Conservation (phyloP, 768 basidiomycete species). For the Sporobolomyces pararoseus region DNA sequence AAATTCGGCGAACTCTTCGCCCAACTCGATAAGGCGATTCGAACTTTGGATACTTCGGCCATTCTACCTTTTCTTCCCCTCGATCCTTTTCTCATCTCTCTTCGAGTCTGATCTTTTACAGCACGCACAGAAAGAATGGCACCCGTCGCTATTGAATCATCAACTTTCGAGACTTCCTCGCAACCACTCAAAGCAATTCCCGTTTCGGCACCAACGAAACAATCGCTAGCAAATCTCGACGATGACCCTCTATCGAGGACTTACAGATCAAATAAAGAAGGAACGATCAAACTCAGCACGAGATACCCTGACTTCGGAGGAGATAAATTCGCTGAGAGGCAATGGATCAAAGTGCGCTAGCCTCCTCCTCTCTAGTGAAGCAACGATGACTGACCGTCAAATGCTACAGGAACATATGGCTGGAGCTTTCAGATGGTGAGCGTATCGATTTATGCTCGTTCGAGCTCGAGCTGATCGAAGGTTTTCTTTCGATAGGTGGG, state of each 20-base stretch:
- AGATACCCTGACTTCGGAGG: conserved; percentile 31
- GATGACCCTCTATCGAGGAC: conserved; percentile 22
- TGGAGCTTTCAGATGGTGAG: conserved; percentile 42
- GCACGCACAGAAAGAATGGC: too few relatives aligned
- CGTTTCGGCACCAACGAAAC: conserved; percentile 6
- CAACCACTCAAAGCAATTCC: too few relatives aligned
- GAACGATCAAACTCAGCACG: conserved; percentile 25
- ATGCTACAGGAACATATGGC: conserved; percentile 38
- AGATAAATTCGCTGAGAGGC: conserved; percentile 32
- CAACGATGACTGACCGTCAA: too few relatives aligned
- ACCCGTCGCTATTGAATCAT: not conserved
- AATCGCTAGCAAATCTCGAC: not conserved
- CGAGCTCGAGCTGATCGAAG: not conserved
- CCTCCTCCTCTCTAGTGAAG: not conserved
- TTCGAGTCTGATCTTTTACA: too few relatives aligned
- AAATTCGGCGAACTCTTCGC: too few relatives aligned
- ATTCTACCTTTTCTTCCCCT: too few relatives aligned
- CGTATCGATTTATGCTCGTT: not conserved
- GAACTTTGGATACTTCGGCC: too few relatives aligned
- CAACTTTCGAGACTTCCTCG: not conserved
- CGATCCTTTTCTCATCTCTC: too few relatives aligned
- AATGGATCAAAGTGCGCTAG: conserved; percentile 38
- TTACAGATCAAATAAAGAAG: conserved; percentile 38
- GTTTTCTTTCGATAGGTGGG: conserved; percentile 21
- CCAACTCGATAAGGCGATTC: too few relatives aligned